phyloP scores from a whole-genome alignment of 1,284 basidiomycete genomes.

The Ceratobasidium sp. region DNA sequence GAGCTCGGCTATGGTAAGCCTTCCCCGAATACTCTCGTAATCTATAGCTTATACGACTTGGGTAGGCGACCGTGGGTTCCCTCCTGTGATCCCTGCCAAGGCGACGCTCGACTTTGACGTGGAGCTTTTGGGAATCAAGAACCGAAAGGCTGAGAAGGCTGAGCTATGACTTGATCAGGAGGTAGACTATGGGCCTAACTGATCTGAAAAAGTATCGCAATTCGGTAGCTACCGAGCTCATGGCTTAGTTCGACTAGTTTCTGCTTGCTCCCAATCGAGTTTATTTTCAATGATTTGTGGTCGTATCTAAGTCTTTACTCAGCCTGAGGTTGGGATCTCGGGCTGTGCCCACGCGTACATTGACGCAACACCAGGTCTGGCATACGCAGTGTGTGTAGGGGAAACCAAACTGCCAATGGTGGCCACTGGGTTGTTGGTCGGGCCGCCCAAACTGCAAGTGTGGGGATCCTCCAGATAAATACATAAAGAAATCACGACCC shows the following conservation, averaged over 20 bases:
- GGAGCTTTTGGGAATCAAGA: constrained; percentile 75
- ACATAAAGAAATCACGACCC: too few species aligned
- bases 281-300: too few species aligned
- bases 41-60: neutral
- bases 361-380: too few species aligned
- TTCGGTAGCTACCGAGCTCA: neutral
- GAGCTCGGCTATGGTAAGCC: constrained; percentile 83
- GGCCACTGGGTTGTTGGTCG: too few species aligned
- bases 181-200: neutral
- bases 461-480: too few species aligned
- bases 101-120: constrained; percentile 92
- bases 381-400: too few species aligned
- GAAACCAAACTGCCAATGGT: too few species aligned
- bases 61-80: constrained; percentile 80
- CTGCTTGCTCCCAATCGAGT: neutral
- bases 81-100: constrained; percentile 82
- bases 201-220: neutral
- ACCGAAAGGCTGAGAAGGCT: constrained; percentile 47
- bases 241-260: neutral
- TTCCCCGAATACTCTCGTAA: constrained; percentile 53
- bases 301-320: too few species aligned
- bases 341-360: too few species aligned
- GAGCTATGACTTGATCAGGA: constrained; percentile 37
- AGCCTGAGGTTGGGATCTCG: too few species aligned
- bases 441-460: too few species aligned